Conservation (phyloP, 1,284 basidiomycete genomes). For the Dichomitus squalens region DNA sequence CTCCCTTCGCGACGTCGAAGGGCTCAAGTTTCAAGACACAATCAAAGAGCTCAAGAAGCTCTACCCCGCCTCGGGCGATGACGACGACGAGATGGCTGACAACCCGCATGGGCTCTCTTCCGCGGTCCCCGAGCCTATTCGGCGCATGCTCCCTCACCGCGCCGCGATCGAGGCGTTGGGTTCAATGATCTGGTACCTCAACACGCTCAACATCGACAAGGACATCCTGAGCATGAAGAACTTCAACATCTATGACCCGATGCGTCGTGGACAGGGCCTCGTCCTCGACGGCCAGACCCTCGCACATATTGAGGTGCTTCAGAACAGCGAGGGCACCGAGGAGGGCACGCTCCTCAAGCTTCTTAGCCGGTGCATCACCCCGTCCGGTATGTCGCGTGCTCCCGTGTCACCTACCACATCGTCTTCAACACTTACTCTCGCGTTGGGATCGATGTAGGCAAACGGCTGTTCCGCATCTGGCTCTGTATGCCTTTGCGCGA, state of each 20-base stretch:
- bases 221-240: constrained; percentile 93
- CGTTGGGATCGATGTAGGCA: constrained; percentile 68
- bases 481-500: constrained; percentile 87
- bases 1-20: constrained; percentile 81
- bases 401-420: too few species aligned
- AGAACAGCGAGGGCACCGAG: constrained; percentile 90
- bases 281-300: constrained; percentile 92
- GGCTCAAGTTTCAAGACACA: constrained; percentile 75
- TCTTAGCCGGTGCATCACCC: constrained; percentile 84
- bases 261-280: constrained; percentile 82
- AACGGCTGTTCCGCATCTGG: constrained; percentile 93
- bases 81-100: constrained; percentile 50
- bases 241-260: constrained; percentile 96
- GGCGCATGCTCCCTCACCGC: constrained; percentile 65
- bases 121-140: constrained; percentile 75
- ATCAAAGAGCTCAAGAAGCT: constrained; percentile 70
- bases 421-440: not conserved
- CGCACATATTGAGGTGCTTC: constrained; percentile 88
- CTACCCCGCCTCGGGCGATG: constrained; percentile 51
- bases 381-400: constrained; percentile 82
- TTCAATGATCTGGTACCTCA: constrained; percentile 86
- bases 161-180: constrained; percentile 84
- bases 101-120: constrained; percentile 42
- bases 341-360: constrained; percentile 87
- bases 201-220: constrained; percentile 91